Percentiles rank a stretch among this genome's conserved stretches.
These are phyloP conservation scores for Antitrichia curtipendula DNA, from an alignment of 225 moss, liverwort and hornwort species.

Conservation along the genomic window DNA sequence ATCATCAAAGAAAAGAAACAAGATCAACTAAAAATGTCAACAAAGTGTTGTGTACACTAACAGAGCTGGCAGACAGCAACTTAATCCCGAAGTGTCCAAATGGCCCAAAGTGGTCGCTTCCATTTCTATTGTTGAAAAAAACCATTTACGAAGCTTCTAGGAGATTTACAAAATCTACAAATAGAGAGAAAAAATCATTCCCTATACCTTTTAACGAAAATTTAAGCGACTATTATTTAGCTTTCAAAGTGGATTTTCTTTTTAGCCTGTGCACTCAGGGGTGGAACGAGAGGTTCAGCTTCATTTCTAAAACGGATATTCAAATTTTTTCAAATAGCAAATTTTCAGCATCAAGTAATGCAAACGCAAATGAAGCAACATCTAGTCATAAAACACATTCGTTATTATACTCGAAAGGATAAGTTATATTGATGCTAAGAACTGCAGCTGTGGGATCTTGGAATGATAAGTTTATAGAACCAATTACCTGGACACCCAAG, in stretches of 20 bases:
- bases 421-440: background rate
- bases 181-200: background rate
- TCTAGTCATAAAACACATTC: background rate
- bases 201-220: background rate
- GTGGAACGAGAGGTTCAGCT: background rate
- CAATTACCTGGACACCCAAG: conserved; percentile 58
- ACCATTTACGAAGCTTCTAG: background rate
- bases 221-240: background rate
- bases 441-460: background rate
- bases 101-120: background rate
- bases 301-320: background rate
- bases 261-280: background rate
- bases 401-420: background rate
- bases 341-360: background rate
- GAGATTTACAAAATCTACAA: background rate
- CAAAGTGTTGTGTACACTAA: background rate
- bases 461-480: background rate
- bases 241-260: background rate
- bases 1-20: background rate
- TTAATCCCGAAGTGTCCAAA: background rate
- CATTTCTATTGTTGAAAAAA: background rate
- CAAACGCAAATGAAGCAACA: background rate
- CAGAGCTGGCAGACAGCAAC: background rate
- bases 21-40: background rate
- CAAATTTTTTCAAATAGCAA: background rate